Evolutionary conservation across 371 early-diverging fungal species (phyloP).

Genomic region (Chytridium lagenaria): DNA sequence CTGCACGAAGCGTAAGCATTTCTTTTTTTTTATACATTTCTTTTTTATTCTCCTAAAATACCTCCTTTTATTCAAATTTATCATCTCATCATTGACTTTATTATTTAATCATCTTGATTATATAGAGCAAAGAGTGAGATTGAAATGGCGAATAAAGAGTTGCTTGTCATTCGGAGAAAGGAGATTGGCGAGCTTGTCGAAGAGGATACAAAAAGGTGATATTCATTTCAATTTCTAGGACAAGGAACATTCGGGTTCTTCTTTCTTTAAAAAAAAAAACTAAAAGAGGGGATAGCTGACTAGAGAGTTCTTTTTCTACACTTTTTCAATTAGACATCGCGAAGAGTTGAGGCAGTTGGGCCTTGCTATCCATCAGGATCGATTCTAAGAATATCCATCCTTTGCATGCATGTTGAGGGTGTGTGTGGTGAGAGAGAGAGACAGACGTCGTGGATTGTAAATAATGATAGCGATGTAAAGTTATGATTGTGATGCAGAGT

Average conservation of each 20-base stretch:
- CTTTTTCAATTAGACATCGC: background rate
- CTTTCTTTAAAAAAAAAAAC: no score
- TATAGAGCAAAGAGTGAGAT: background rate
- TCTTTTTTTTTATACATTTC: background rate
- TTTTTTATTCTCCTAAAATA: background rate
- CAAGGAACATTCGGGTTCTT: no score
- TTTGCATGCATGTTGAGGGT: no score
- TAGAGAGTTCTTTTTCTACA: background rate
- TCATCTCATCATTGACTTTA: background rate
- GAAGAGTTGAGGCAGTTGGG: background rate
- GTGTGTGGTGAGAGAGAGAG: no score
- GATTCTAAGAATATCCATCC: background rate
- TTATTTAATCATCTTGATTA: background rate
- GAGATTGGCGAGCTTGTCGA: background rate
- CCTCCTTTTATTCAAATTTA: background rate
- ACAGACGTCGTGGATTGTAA: no score
- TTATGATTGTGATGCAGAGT: no score
- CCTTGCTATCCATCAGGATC: background rate
- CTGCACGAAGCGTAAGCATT: constrained; percentile 6
- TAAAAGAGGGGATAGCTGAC: background rate
- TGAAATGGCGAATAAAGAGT: constrained; percentile 9
- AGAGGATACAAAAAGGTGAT: background rate
- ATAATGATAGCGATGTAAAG: no score
- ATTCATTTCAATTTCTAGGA: no score
- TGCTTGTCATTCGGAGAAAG: background rate